These are phyloP conservation scores for Aspergillus felis DNA, from an alignment of 2,329 filamentous ascomycete species.

Conservation along the genomic window DNA sequence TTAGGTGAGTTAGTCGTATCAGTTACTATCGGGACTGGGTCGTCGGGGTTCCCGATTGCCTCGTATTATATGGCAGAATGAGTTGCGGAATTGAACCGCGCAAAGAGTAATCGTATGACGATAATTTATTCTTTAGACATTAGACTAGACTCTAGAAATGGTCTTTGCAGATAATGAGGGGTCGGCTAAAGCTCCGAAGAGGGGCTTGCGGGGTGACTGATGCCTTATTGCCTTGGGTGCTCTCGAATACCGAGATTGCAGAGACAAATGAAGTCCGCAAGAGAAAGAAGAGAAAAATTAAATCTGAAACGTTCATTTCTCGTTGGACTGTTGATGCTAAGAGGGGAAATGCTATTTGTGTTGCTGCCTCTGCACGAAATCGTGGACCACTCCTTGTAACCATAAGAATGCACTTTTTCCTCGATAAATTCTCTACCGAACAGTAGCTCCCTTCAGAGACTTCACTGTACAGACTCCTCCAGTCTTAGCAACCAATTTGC, in stretches of 20 bases:
- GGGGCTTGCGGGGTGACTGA: not conserved
- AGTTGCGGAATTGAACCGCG: not conserved
- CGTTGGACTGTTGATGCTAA: constrained; percentile 7
- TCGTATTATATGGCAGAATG: not conserved
- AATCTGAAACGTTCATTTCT: constrained; percentile 4
- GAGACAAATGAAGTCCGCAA: not conserved
- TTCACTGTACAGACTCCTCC: constrained; percentile 81
- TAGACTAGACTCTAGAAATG: not conserved
- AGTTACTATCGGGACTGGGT: not conserved
- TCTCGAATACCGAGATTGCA: not conserved
- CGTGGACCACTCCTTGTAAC: not conserved
- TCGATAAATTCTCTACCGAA: constrained; percentile 60
- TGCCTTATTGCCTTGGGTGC: not conserved
- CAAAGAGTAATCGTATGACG: too few species aligned
- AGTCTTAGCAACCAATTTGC: constrained; percentile 67
- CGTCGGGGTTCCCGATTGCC: not conserved
- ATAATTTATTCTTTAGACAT: not conserved
- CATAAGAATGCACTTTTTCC: not conserved
- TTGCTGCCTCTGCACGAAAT: not conserved
- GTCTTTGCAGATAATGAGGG: not conserved
- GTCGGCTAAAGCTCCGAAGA: not conserved
- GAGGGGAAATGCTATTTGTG: not conserved
- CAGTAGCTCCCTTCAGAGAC: constrained; percentile 72
- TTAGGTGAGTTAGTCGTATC: not conserved
- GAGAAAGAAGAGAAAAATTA: not conserved